Evolutionary conservation across 2,329 filamentous ascomycete species (phyloP).

Genomic region (Ophiostoma triangulosporum): DNA sequence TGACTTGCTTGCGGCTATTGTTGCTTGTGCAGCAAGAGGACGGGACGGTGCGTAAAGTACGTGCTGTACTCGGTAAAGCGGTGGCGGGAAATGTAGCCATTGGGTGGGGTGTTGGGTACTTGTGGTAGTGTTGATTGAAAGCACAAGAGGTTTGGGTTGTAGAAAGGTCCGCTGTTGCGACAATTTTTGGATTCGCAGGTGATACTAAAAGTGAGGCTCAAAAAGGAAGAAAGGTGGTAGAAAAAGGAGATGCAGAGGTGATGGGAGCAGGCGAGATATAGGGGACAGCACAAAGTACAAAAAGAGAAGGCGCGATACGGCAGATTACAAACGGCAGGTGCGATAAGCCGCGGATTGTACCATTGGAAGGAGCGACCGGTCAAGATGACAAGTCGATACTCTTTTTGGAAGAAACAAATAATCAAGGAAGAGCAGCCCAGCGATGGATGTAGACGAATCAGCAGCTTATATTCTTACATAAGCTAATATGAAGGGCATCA

Average conservation of each 20-base stretch:
- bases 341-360: background rate
- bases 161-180: too few species aligned
- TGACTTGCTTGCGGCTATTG: background rate
- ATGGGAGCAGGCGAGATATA: background rate
- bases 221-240: background rate
- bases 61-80: background rate
- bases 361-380: background rate
- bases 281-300: background rate
- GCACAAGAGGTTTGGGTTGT: too few species aligned
- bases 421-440: background rate
- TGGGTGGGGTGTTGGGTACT: background rate
- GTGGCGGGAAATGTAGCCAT: background rate
- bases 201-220: background rate
- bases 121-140: too few species aligned
- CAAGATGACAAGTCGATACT: too few species aligned
- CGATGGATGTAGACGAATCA: too few species aligned
- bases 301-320: background rate
- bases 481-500: too few species aligned
- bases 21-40: background rate
- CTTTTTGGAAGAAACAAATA: too few species aligned
- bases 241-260: background rate
- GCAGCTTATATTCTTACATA: too few species aligned
- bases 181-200: too few species aligned
- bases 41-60: background rate
- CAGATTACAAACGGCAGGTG: background rate